These are phyloP conservation scores for Tetradesmus obliquus DNA, from an alignment of 139 green algal genomes.

Conservation along the genomic window DNA sequence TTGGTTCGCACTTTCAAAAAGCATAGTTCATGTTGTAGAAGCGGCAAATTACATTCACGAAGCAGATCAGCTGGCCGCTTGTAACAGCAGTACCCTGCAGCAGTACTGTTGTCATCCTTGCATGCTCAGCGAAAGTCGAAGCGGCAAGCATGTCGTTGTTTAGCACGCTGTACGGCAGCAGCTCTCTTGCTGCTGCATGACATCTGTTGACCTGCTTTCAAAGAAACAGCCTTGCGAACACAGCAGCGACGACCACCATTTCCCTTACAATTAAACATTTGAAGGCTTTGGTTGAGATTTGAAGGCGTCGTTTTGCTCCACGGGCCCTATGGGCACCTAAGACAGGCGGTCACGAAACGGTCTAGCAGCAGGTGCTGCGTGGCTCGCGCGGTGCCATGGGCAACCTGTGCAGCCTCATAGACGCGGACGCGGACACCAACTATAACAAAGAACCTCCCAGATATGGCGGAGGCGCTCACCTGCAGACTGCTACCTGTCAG, in stretches of 20 bases:
- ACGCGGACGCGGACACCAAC: not conserved
- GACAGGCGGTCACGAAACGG: not conserved
- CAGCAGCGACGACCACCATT: not conserved
- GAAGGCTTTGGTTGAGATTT: no score
- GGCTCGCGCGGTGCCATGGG: not conserved
- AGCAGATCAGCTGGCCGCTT: not conserved
- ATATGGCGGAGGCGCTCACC: not conserved
- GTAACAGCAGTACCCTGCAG: not conserved
- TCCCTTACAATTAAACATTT: not conserved
- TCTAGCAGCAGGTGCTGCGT: not conserved
- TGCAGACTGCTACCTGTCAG: not conserved
- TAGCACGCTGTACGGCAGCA: not conserved
- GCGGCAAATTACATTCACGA: no score
- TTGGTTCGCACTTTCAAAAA: no score
- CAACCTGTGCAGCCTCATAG: constrained; percentile 1
- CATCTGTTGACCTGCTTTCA: not conserved
- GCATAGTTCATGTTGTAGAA: no score
- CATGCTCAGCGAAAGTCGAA: not conserved
- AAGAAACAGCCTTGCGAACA: not conserved
- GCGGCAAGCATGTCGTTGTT: not conserved
- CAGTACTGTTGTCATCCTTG: not conserved
- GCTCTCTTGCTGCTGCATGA: not conserved
- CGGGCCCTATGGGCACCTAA: not conserved
- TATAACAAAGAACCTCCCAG: not conserved
- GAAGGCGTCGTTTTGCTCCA: not conserved